Percentiles rank a stretch among this genome's conserved stretches.
phyloP scores from a whole-genome alignment of 1,284 basidiomycete species.

The Rhodotorula sp. region DNA sequence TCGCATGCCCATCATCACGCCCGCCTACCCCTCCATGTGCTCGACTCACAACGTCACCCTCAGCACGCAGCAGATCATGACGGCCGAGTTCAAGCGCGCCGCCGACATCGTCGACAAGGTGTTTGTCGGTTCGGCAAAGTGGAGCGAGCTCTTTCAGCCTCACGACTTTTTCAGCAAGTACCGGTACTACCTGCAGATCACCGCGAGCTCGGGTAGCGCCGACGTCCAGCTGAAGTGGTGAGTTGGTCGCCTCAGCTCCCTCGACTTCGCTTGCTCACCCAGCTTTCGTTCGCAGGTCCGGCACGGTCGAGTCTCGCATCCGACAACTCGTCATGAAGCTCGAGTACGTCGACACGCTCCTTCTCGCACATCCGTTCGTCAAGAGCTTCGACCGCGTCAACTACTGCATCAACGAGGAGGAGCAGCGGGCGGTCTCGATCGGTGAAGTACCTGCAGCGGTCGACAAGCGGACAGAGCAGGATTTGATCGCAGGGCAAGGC shows the following conservation, averaged over 20 bases:
- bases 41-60: conserved; percentile 96
- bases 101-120: conserved; percentile 92
- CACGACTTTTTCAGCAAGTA: conserved; percentile 98
- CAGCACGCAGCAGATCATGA: conserved; percentile 95
- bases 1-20: conserved; percentile 99
- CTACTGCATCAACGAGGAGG: conserved; percentile 71
- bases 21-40: conserved; percentile 99
- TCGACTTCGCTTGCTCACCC: background rate
- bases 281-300: conserved; percentile 46
- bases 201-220: conserved; percentile 76
- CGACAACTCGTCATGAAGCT: conserved; percentile 96
- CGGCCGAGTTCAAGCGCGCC: conserved; percentile 90
- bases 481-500: conserved; percentile 64
- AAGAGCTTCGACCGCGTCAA: conserved; percentile 88
- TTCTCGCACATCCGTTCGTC: conserved; percentile 90
- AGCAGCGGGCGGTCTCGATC: conserved; percentile 83
- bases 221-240: conserved; percentile 92
- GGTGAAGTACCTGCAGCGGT: conserved; percentile 76
- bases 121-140: conserved; percentile 75
- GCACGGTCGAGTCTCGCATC: conserved; percentile 95
- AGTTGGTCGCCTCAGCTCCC: conserved; percentile 42
- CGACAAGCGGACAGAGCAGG: conserved; percentile 71
- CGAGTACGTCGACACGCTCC: conserved; percentile 88
- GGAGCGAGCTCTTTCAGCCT: conserved; percentile 88
- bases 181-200: conserved; percentile 96